Evolutionary conservation across 2,329 filamentous ascomycete species (phyloP).

Genomic region (Sclerotinia minor): DNA sequence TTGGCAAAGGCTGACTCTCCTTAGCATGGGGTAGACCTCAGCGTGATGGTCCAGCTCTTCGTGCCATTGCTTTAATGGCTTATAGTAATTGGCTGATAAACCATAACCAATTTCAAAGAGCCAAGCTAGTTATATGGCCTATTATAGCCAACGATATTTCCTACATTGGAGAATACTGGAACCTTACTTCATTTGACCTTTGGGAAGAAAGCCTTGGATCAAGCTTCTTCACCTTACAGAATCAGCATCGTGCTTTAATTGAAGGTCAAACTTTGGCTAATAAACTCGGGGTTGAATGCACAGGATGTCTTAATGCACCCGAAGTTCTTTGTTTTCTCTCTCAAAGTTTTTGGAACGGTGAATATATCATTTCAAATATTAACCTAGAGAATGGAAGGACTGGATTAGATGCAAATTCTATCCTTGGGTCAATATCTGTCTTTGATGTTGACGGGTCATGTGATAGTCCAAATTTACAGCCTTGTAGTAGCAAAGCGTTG

Average conservation of each 20-base stretch:
- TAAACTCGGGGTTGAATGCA: constrained; percentile 60
- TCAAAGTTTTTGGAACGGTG: constrained; percentile 71
- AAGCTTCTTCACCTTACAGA: constrained; percentile 75
- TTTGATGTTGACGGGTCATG: constrained; percentile 71
- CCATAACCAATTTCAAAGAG: constrained; percentile 53
- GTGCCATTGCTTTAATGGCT: constrained; percentile 69
- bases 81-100: constrained; percentile 73
- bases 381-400: constrained; percentile 60
- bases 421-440: constrained; percentile 63
- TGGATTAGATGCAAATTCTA: constrained; percentile 70
- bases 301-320: constrained; percentile 64
- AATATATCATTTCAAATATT: constrained; percentile 69
- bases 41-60: constrained; percentile 73
- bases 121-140: constrained; percentile 63
- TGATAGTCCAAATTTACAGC: constrained; percentile 72
- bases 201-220: constrained; percentile 81
- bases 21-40: constrained; percentile 62
- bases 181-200: constrained; percentile 65
- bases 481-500: constrained; percentile 54
- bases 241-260: constrained; percentile 60
- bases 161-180: constrained; percentile 74
- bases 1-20: background rate
- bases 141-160: constrained; percentile 72
- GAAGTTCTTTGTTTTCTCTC: constrained; percentile 68
- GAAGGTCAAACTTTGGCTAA: constrained; percentile 66